Evolutionary conservation across 139 green algal species (phyloP).

Genomic region (Chlamydomonas sphaeroides): DNA sequence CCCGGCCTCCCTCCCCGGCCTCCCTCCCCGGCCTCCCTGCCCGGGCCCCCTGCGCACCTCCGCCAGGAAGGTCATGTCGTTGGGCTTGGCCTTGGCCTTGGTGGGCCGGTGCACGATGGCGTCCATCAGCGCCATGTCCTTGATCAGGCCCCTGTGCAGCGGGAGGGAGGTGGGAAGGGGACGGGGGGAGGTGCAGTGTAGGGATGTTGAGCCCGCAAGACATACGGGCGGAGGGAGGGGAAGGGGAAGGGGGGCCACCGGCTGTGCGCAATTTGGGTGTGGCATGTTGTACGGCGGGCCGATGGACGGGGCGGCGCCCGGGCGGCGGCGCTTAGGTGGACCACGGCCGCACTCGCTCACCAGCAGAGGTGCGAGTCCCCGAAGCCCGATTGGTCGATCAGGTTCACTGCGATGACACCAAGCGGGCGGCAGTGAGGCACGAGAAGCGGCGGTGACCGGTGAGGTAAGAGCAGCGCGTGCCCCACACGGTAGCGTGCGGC

Average conservation of each 20-base stretch:
- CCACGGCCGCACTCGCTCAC: neutral
- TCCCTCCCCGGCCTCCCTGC: no score
- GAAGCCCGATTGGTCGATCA: constrained; percentile 39
- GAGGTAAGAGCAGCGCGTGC: no score
- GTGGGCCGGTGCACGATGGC: constrained; percentile 36
- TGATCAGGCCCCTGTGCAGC: neutral
- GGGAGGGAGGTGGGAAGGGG: neutral
- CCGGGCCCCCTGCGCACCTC: no score
- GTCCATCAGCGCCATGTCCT: constrained; percentile 41
- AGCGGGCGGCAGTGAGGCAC: no score
- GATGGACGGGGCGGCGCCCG: no score
- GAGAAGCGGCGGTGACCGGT: no score
- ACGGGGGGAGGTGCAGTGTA: neutral
- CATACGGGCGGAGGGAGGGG: neutral
- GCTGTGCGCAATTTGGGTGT: no score
- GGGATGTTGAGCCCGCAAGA: neutral
- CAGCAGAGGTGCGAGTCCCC: constrained; percentile 52
- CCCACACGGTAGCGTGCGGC: constrained; percentile 2
- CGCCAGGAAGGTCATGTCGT: constrained; percentile 48
- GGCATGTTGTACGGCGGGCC: no score
- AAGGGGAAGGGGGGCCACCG: no score
- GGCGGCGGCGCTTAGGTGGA: no score
- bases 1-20: no score
- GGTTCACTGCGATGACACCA: no score
- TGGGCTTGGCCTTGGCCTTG: constrained; percentile 46